Evolutionary conservation across 352 stramenopile genomes (phyloP).

Genomic region (Phytopythium litorale): DNA sequence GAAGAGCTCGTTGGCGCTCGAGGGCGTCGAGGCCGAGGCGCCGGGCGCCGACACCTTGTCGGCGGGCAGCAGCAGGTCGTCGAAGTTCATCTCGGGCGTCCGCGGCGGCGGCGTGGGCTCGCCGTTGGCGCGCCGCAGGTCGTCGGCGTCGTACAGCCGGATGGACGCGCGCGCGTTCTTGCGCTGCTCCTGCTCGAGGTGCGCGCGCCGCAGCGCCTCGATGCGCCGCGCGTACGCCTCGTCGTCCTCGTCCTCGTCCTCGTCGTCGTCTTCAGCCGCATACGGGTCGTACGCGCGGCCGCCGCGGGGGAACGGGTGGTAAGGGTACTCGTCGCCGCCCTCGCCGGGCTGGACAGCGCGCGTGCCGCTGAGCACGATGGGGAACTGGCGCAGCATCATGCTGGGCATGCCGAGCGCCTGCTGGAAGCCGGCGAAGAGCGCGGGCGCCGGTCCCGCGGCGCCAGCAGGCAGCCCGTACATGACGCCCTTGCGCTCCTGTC

Average conservation of each 20-base stretch:
- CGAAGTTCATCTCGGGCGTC: constrained; percentile 38
- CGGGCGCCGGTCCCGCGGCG: not conserved
- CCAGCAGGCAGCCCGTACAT: constrained; percentile 16
- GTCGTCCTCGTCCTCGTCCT: constrained; percentile 45
- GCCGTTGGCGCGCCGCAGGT: constrained; percentile 19
- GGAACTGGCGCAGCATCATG: constrained; percentile 50
- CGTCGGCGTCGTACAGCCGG: constrained; percentile 41
- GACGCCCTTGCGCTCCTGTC: constrained; percentile 57
- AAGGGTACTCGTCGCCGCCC: constrained; percentile 15
- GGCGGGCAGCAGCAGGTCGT: constrained; percentile 33
- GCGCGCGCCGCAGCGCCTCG: constrained; percentile 53
- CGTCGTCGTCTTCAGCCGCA: constrained; percentile 29
- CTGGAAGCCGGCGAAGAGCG: constrained; percentile 23
- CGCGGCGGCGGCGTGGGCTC: constrained; percentile 23
- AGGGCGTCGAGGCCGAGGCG: not conserved
- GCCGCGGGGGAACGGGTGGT: constrained; percentile 5
- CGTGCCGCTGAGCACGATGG: constrained; percentile 30
- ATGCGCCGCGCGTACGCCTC: constrained; percentile 46
- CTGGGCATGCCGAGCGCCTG: constrained; percentile 26
- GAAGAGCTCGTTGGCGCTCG: constrained; percentile 9
- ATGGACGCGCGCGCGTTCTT: constrained; percentile 42
- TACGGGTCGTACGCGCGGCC: constrained; percentile 13
- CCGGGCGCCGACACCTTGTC: not conserved
- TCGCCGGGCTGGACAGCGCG: constrained; percentile 9
- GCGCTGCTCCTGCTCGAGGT: constrained; percentile 63